Evolutionary conservation across 2,329 filamentous ascomycete species (phyloP), one percentile per base, ranked within the genome.

Genomic region (Colletotrichum sp.): DNA sequence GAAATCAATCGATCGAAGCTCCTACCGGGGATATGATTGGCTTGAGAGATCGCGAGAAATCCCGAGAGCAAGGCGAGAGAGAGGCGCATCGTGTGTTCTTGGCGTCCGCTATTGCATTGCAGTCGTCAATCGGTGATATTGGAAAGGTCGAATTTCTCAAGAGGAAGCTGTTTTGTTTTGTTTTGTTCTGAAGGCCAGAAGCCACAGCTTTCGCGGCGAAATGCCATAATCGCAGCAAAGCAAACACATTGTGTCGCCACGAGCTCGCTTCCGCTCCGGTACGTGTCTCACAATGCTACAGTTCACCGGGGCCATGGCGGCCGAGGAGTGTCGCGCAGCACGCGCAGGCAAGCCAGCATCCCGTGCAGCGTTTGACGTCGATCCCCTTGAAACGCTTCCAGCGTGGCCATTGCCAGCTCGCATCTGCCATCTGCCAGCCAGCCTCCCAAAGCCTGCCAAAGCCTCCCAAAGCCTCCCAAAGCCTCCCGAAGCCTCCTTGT

Each of bases 1-100:
- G 84, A 86, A 69, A 87, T 86, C 67, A 87, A 84, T 49, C 85
- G 81, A 79, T 87, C 86, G 76, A 87, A 87, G 16, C 80, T 82
- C 77, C 80, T 83, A 57, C 85, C 85, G 6, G 81, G 81, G 32
- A 86, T 76, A 62, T 76, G 49, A 59, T 57, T 68, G 65, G 75
- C 76, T 32, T 24, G 64, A 44, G 62, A 68, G 24, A 55, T 57
- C 30, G 68, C 68, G 32, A 76, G 68, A 34, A 68, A 69, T 32
- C 69, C 73, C 32, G 52, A 59, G 34, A 72, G 28, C 28, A 44
- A n/a, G 28, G 34, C 26, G 52, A 67, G 57, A 12, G 28, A 49
- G 5, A 60, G 30, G 36, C 57, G 73, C 72, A 76, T 77, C 32
- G 44, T 71, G 24, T 30, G n/a, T 30, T 21, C 12, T 49, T 59